These are phyloP conservation scores for Beauveria scarabaeidicola DNA, from an alignment of 2,329 filamentous ascomycete genomes.

Conservation along the genomic window DNA sequence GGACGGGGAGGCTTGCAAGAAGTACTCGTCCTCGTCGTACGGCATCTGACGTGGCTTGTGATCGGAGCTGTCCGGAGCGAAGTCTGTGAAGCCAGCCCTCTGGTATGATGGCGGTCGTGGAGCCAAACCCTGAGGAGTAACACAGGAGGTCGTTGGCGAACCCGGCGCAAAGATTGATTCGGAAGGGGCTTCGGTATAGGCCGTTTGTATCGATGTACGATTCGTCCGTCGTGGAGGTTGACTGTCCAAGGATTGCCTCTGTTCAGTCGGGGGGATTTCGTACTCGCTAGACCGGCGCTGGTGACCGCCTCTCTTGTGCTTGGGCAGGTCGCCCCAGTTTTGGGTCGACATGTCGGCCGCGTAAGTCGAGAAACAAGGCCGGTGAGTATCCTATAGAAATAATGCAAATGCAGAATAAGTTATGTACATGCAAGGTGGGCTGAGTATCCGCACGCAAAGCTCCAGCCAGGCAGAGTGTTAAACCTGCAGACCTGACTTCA, in stretches of 20 bases:
- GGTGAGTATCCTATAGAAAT: background rate
- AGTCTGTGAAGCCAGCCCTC: slow-evolving; percentile 34
- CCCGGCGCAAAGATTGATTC: slow-evolving; percentile 52
- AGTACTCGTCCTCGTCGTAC: slow-evolving; percentile 30
- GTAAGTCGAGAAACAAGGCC: background rate
- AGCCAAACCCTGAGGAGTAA: slow-evolving; percentile 43
- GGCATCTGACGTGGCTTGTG: slow-evolving; percentile 31
- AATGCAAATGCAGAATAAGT: slow-evolving; percentile 1
- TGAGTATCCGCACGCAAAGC: slow-evolving; percentile 1
- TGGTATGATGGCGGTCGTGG: slow-evolving; percentile 52
- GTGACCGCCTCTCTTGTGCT: slow-evolving; percentile 9
- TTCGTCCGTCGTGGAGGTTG: slow-evolving; percentile 38
- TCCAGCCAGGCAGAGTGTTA: background rate
- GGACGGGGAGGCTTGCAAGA: slow-evolving; percentile 28
- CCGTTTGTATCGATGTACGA: slow-evolving; percentile 47
- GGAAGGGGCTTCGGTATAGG: slow-evolving; percentile 44
- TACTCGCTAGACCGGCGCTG: slow-evolving; percentile 13
- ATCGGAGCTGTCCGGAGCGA: slow-evolving; percentile 22
- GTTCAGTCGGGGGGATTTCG: slow-evolving; percentile 23
- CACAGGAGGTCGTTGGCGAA: slow-evolving; percentile 45
- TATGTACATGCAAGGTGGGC: background rate
- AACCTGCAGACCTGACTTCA: background rate
- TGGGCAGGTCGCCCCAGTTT: slow-evolving; percentile 12
- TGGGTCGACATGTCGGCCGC: slow-evolving; percentile 11
- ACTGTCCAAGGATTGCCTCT: slow-evolving; percentile 25